A percentile compares a stretch with the other conserved stretches of the same genome.
phyloP scores from a whole-genome alignment of 768 basidiomycete genomes.

The Gloeophyllum trabeum region DNA sequence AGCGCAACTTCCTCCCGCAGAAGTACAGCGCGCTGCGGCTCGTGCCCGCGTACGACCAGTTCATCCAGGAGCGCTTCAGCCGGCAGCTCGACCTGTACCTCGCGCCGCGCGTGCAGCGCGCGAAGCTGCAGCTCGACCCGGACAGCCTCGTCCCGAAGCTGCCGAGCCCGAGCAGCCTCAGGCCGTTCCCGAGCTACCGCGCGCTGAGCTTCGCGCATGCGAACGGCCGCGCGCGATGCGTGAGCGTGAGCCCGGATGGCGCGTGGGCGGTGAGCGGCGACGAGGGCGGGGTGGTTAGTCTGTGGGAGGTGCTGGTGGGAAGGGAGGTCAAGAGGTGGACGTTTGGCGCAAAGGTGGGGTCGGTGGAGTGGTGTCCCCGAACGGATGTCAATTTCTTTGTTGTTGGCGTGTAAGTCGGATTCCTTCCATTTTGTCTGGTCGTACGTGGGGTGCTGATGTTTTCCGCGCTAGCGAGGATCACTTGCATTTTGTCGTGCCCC shows the following conservation, averaged over 20 bases:
- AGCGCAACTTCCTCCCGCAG: constrained; percentile 79
- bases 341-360: constrained; percentile 67
- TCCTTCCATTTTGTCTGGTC: no score
- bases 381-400: constrained; percentile 71
- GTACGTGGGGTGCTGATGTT: no score
- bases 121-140: constrained; percentile 87
- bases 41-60: constrained; percentile 84
- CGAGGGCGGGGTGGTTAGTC: constrained; percentile 72
- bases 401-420: constrained; percentile 60
- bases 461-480: constrained; percentile 54
- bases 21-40: constrained; percentile 78
- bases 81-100: constrained; percentile 95
- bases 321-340: constrained; percentile 82
- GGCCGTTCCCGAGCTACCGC: constrained; percentile 87
- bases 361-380: constrained; percentile 91
- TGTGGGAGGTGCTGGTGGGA: constrained; percentile 92
- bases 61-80: constrained; percentile 89
- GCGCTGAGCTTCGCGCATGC: constrained; percentile 64
- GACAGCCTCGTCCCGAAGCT: constrained; percentile 87
- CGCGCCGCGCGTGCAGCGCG: constrained; percentile 82
- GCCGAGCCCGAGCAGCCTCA: constrained; percentile 82
- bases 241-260: constrained; percentile 80
- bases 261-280: constrained; percentile 89
- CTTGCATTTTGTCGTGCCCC: constrained; percentile 72
- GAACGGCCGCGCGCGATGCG: constrained; percentile 55